Percentiles rank a stretch among this genome's conserved stretches.
Evolutionary conservation across 2,329 filamentous ascomycete genomes (phyloP).

Genomic region (Exophiala calicioides): DNA sequence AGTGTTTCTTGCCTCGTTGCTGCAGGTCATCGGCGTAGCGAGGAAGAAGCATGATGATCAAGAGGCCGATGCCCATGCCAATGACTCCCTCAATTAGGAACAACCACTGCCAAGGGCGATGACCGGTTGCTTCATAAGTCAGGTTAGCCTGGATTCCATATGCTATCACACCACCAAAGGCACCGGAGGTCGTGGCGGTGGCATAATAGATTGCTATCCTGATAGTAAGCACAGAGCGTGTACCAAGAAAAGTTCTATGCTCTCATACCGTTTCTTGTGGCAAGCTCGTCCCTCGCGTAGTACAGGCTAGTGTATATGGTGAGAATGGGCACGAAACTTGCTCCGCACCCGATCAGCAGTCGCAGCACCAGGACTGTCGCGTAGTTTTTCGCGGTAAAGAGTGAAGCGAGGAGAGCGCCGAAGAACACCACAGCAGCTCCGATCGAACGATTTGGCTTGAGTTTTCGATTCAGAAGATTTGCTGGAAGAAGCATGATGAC

Average conservation of each 20-base stretch:
- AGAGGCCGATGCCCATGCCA: constrained; percentile 61
- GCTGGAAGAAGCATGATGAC: constrained; percentile 1
- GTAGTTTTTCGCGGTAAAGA: constrained; percentile 14
- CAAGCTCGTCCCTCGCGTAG: constrained; percentile 13
- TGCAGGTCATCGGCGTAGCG: constrained; percentile 65
- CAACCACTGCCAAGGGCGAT: constrained; percentile 65
- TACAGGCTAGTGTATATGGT: constrained; percentile 6
- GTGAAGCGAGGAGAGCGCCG: constrained; percentile 3
- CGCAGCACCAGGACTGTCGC: background rate
- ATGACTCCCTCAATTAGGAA: constrained; percentile 71
- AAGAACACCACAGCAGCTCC: constrained; percentile 10
- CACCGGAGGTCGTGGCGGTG: constrained; percentile 68
- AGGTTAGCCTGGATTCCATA: constrained; percentile 67
- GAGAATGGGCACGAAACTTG: constrained; percentile 8
- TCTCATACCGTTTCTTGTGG: constrained; percentile 10
- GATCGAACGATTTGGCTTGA: constrained; percentile 2
- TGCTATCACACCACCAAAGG: constrained; percentile 67
- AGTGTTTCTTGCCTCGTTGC: constrained; percentile 3
- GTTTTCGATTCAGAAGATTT: background rate
- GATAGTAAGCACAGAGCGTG: constrained; percentile 39
- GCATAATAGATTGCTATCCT: constrained; percentile 43
- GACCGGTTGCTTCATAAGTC: constrained; percentile 54
- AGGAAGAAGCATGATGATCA: constrained; percentile 61
- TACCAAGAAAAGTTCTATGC: constrained; percentile 32
- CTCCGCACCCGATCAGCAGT: constrained; percentile 11